Evolutionary conservation across 2,329 filamentous ascomycete genomes (phyloP), one percentile per base, ranked within the genome.

Genomic region (Xylaria sp.): DNA sequence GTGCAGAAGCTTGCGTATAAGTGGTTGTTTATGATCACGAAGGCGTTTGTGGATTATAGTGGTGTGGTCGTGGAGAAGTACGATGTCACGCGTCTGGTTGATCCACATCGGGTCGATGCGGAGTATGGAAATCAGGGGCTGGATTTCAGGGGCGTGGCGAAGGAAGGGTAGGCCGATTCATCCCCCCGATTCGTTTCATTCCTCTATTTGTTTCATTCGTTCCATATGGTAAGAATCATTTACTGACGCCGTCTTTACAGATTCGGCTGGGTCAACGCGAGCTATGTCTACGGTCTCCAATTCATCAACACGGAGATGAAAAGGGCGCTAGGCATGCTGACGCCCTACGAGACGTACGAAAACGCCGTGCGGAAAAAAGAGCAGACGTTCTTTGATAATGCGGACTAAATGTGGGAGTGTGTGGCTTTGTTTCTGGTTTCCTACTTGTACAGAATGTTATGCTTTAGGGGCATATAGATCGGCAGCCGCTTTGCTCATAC

Each of bases 41-140:
- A 96, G 76, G 92, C 94, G 0, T 97, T 97, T 77, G 92, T 97
- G 62, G 93, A 99, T 74, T 97, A 93, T 80, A 97, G 97, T 72
- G 94, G 94, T 46, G 92, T 97, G 7, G 93, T 99, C 1, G 94
- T 97, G 4, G 94, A 99, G 76, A 99, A 99, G 78, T 99, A 99
- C 78, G 91, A 99, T 75, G 94, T 99, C 61, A 97, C 93, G 18
- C 81, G 91, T 59, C 87, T 89, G 4, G 86, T 92, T 59, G 92
- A 96, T 70, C 92, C 94, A 44, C 94, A 97, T 76, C 88, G 90
- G 63, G 94, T 97, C 10, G 91, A 95, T 74, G 94, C 93, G 60
- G 94, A 99, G 76, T 99, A 99, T 72, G 94, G 94, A 5, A 99
- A 99, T 75, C 94, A 99, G 74, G 94, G 94, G 1, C 80, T 89